These are phyloP conservation scores for Globisporangium irregulare DNA, from an alignment of 352 stramenopile species.

Conservation along the genomic window DNA sequence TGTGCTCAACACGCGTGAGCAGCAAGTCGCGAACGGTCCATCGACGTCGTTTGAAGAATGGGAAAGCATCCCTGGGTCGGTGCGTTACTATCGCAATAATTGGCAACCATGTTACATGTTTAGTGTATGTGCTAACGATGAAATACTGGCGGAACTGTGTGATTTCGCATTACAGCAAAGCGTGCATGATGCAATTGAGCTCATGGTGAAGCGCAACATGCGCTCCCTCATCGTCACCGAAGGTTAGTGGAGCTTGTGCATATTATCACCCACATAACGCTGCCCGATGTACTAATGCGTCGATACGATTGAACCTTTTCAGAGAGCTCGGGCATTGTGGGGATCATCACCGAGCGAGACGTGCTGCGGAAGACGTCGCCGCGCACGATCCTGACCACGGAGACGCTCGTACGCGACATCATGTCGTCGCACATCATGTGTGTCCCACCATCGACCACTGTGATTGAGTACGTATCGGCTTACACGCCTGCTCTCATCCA, in stretches of 20 bases:
- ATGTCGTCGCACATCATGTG: conserved; percentile 88
- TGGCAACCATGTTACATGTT: not conserved
- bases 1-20: conserved; percentile 58
- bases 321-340: conserved; percentile 66
- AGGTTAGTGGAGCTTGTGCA: conserved; percentile 12
- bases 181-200: conserved; percentile 67
- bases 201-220: conserved; percentile 81
- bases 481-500: not conserved
- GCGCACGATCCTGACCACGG: conserved; percentile 37
- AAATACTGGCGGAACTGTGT: not conserved
- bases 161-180: conserved; percentile 39
- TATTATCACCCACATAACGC: not conserved
- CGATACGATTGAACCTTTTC: not conserved
- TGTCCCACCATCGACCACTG: conserved; percentile 70
- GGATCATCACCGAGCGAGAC: conserved; percentile 83
- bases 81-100: conserved; percentile 18
- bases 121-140: not conserved
- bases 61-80: conserved; percentile 67
- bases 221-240: conserved; percentile 81
- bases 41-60: conserved; percentile 58
- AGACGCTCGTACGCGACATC: conserved; percentile 70
- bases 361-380: conserved; percentile 75
- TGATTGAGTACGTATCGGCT: conserved; percentile 63
- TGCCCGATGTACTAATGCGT: not conserved
- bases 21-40: conserved; percentile 37